Conservation (phyloP, 352 stramenopile species). For the Hyaloperonospora arabidopsidis region DNA sequence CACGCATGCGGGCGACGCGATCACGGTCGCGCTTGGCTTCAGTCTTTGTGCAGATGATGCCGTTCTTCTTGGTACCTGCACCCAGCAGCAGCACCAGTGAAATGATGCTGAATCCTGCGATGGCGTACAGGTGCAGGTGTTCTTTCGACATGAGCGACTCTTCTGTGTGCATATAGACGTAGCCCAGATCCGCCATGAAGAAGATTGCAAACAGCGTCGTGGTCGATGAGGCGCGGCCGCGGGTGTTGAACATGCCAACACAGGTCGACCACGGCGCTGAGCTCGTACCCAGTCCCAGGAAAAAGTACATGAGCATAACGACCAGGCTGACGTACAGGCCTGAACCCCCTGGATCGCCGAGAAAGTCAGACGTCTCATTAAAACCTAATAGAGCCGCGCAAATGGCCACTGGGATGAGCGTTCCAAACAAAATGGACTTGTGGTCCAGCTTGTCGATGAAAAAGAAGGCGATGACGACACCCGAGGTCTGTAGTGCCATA, state of each 20-base stretch:
- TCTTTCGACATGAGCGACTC: constrained; percentile 32
- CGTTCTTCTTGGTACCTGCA: constrained; percentile 53
- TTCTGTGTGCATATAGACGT: constrained; percentile 50
- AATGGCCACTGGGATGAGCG: constrained; percentile 47
- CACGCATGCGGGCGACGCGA: constrained; percentile 34
- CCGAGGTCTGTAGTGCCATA: constrained; percentile 46
- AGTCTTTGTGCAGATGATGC: constrained; percentile 44
- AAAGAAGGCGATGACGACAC: constrained; percentile 61
- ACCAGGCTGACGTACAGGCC: constrained; percentile 53
- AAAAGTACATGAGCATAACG: constrained; percentile 67
- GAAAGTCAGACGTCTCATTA: constrained; percentile 44
- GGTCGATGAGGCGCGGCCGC: constrained; percentile 41
- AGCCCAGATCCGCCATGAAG: constrained; percentile 40
- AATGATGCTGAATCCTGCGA: constrained; percentile 37
- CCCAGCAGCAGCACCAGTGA: constrained; percentile 38
- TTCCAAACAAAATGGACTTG: constrained; percentile 61
- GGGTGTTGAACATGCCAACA: constrained; percentile 57
- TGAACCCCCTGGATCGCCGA: constrained; percentile 31
- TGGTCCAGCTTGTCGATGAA: constrained; percentile 76
- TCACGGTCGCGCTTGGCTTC: constrained; percentile 43
- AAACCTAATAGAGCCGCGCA: constrained; percentile 47
- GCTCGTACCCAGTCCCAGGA: constrained; percentile 60
- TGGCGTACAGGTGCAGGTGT: constrained; percentile 51
- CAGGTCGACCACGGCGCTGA: constrained; percentile 53
- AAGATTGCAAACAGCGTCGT: constrained; percentile 52